Conservation (phyloP, 2,329 filamentous ascomycete species). For the Elsinoe batatas region DNA sequence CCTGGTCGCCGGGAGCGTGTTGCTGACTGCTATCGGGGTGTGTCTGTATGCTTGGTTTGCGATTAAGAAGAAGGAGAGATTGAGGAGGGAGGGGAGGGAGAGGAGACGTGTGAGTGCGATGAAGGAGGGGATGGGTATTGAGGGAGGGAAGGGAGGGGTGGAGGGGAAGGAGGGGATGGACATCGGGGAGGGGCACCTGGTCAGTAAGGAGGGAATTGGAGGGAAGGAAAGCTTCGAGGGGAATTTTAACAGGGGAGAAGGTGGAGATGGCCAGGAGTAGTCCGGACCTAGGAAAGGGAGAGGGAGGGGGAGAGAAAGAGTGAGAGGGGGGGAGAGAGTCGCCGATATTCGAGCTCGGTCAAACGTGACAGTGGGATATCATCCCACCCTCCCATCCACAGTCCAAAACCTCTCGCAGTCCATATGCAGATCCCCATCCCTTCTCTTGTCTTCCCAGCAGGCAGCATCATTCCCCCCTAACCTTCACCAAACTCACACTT, state of each 20-base stretch:
- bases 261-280: no score
- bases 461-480: background rate
- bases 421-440: no score
- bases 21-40: background rate
- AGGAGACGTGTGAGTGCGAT: background rate
- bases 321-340: no score
- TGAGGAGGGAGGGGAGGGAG: background rate
- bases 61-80: background rate
- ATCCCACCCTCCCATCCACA: background rate
- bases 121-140: background rate
- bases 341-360: no score
- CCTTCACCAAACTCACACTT: conserved; percentile 9
- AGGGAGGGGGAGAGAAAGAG: no score
- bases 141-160: background rate
- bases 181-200: background rate
- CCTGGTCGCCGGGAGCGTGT: background rate
- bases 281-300: no score
- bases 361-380: no score
- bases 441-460: background rate
- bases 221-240: no score
- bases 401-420: background rate
- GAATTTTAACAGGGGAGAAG: no score
- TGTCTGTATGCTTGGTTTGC: conserved; percentile 2
- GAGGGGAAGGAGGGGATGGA: background rate
- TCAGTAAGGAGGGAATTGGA: background rate